Percentiles rank a stretch among this genome's conserved stretches.
phyloP scores from a whole-genome alignment of 2,329 filamentous ascomycete genomes.

The Paecilomyces sp. region DNA sequence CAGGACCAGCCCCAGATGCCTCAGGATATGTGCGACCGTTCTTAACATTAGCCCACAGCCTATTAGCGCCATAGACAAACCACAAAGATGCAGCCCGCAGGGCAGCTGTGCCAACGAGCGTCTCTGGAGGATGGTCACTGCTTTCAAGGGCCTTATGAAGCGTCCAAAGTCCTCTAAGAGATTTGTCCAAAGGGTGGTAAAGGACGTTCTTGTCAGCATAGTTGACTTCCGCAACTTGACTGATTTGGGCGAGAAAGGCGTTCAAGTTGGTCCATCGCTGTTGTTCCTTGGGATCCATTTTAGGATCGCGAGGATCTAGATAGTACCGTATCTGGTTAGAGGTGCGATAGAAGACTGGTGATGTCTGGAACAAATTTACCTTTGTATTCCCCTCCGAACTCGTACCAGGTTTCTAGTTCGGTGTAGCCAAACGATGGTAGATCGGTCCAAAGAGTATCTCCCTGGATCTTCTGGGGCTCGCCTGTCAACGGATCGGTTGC shows the following conservation, averaged over 20 bases:
- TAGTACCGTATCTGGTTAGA: neutral
- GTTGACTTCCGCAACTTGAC: constrained; percentile 7
- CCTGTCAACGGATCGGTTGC: constrained; percentile 6
- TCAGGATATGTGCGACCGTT: constrained; percentile 4
- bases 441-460: constrained; percentile 8
- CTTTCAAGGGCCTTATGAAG: constrained; percentile 8
- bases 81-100: constrained; percentile 9
- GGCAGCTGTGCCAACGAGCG: constrained; percentile 5
- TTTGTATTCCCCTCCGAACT: constrained; percentile 10
- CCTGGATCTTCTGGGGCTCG: constrained; percentile 5
- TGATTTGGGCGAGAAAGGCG: constrained; percentile 11
- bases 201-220: constrained; percentile 1
- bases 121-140: constrained; percentile 5
- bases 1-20: constrained; percentile 1
- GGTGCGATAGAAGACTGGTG: neutral
- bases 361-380: constrained; percentile 4
- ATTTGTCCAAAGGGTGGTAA: constrained; percentile 8
- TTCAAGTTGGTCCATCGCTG: constrained; percentile 9
- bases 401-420: constrained; percentile 9
- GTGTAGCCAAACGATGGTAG: constrained; percentile 11
- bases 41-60: constrained; percentile 8
- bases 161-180: constrained; percentile 5
- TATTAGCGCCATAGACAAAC: constrained; percentile 9
- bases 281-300: constrained; percentile 3
- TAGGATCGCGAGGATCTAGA: constrained; percentile 6